Evolutionary conservation across 148 eudicot species (phyloP), one percentile per base, ranked within the genome.

Genomic region (Amaranthus cruentus): DNA sequence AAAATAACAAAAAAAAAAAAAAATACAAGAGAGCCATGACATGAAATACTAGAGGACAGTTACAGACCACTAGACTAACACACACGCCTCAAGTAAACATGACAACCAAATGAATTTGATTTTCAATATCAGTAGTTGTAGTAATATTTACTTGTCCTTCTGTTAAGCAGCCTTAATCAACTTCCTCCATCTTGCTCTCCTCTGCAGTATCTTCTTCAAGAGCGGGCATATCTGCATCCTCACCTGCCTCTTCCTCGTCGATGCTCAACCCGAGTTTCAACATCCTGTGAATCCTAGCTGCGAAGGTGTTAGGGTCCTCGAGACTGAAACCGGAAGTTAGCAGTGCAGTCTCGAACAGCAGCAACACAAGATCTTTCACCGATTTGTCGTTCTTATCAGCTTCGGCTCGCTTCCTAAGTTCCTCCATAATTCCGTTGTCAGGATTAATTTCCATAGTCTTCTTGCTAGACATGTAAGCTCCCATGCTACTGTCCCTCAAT

Each of bases 181-280:
- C 98, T 59, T 92, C 96, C 75, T 92, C 97, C 98, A 92, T 90
- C 80, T 90, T 92, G 89, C 98, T 92, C 85, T 92, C 98, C 79
- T 90, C 97, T n/a, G 72, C 83, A 2, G 66, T 91, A 2, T 77
- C 98, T 46, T 92, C 98, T 80, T 88, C 93, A 80, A 88, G 21
- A 7, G 89, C 84, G 42, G 93, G 91, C 90, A 90, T 88, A 0
- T 90, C 93, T 0, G 57, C 87, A 47, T 86, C 95, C 4, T 84
- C 96, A 4, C 50, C 90, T 4, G 51, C 83, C 42, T 87, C 91
- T 0, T 83, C 96, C 51, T 92, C 98, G 0, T 92, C 98, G 12
- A 92, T 92, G 85, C 90, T 92, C 74, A 92, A 65, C 8, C 98
- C 96, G 51, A 92, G 70, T 68, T 90, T 92, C 88, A 92, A 51